A percentile compares a stretch with the other conserved stretches of the same genome.
phyloP scores from a whole-genome alignment of 2,329 filamentous ascomycete species.

The Ceratocystis huliohia region DNA sequence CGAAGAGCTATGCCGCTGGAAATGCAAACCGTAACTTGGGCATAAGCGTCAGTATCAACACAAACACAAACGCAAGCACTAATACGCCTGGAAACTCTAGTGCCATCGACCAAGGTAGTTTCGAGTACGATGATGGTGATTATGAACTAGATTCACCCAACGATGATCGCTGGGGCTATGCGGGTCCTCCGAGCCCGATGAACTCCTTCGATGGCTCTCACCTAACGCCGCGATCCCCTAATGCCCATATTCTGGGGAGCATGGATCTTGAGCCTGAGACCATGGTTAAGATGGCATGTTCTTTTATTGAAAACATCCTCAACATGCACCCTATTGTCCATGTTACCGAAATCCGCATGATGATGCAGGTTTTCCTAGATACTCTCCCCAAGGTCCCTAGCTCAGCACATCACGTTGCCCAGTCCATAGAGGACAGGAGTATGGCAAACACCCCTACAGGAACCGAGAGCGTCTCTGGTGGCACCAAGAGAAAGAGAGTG shows the following conservation, averaged over 20 bases:
- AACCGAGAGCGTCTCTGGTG: slow-evolving; percentile 21
- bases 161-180: slow-evolving; percentile 46
- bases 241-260: slow-evolving; percentile 5
- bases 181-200: slow-evolving; percentile 38
- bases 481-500: slow-evolving; percentile 41
- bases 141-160: slow-evolving; percentile 32
- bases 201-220: slow-evolving; percentile 24
- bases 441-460: slow-evolving; percentile 6
- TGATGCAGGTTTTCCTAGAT: slow-evolving; percentile 42
- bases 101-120: slow-evolving; percentile 28
- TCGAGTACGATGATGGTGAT: slow-evolving; percentile 36
- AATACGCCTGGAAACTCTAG: not conserved
- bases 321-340: slow-evolving; percentile 54
- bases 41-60: not conserved
- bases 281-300: slow-evolving; percentile 42
- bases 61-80: not conserved
- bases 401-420: not conserved
- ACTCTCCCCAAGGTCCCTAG: slow-evolving; percentile 29
- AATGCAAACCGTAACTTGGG: not conserved
- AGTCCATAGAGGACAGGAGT: slow-evolving; percentile 4
- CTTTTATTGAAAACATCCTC: slow-evolving; percentile 48
- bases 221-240: not conserved
- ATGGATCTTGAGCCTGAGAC: slow-evolving; percentile 38
- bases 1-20: not conserved
- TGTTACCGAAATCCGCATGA: slow-evolving; percentile 38